Evolutionary conservation across 495 filamentous ascomycete species (phyloP).

Genomic region (Penicillium malachiteum): DNA sequence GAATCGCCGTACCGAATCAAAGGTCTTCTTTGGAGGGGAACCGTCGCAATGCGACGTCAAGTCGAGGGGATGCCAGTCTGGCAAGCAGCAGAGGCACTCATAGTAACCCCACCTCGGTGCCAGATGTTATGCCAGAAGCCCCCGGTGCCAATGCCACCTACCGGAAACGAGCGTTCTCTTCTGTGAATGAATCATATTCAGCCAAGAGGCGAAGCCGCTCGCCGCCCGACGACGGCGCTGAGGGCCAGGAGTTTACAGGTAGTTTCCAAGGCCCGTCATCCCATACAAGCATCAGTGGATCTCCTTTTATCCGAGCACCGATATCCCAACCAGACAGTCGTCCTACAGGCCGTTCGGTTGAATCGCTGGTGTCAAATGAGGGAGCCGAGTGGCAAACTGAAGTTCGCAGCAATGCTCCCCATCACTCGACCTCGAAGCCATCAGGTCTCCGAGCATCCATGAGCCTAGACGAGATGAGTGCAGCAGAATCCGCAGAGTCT

Average conservation of each 20-base stretch:
- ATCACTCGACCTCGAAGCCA: slow-evolving; percentile 23
- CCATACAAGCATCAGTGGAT: slow-evolving; percentile 43
- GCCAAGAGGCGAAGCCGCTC: slow-evolving; percentile 23
- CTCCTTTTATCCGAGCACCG: slow-evolving; percentile 41
- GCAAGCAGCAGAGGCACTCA: slow-evolving; percentile 25
- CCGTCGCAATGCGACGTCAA: slow-evolving; percentile 26
- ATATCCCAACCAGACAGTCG: slow-evolving; percentile 29
- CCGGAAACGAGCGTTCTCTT: slow-evolving; percentile 30
- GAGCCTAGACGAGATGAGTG: slow-evolving; percentile 20
- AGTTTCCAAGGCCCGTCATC: slow-evolving; percentile 30
- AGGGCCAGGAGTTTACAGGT: slow-evolving; percentile 17
- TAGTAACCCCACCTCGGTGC: not conserved
- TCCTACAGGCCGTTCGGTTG: slow-evolving; percentile 33
- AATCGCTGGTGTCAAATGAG: slow-evolving; percentile 29
- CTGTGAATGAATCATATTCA: slow-evolving; percentile 15
- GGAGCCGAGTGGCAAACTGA: slow-evolving; percentile 30
- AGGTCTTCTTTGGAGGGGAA: slow-evolving; percentile 34
- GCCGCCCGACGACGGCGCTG: slow-evolving; percentile 14
- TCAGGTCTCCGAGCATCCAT: slow-evolving; percentile 34
- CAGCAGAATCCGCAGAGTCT: slow-evolving; percentile 15
- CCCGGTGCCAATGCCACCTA: slow-evolving; percentile 2
- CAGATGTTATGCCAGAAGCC: slow-evolving; percentile 1
- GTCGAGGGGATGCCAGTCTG: slow-evolving; percentile 24
- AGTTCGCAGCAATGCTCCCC: slow-evolving; percentile 10
- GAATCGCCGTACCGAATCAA: slow-evolving; percentile 45